phyloP scores from a whole-genome alignment of 106 monocot genomes.

The Acanthochlamys bracteata region DNA sequence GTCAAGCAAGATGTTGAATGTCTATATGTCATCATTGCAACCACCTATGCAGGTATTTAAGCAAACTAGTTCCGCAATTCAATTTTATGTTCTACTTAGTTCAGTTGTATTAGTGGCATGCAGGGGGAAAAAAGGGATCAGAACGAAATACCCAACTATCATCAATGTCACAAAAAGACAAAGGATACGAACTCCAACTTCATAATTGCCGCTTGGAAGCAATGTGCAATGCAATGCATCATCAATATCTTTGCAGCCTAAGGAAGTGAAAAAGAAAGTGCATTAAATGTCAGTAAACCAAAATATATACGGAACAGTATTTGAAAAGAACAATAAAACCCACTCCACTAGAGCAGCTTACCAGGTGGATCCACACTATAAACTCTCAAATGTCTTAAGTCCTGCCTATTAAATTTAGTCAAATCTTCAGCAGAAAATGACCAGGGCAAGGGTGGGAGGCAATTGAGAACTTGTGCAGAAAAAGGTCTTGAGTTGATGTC shows the following conservation, averaged over 20 bases:
- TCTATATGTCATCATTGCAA: no score
- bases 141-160: not conserved
- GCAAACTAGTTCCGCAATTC: no score
- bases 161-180: not conserved
- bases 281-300: not conserved
- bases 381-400: constrained; percentile 77
- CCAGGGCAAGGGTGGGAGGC: constrained; percentile 94
- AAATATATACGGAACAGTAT: not conserved
- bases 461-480: constrained; percentile 92
- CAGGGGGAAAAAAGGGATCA: not conserved
- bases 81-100: no score
- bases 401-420: constrained; percentile 66
- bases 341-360: constrained; percentile 14
- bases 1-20: not conserved
- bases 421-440: constrained; percentile 70
- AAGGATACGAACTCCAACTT: constrained; percentile 99
- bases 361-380: constrained; percentile 99
- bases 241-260: constrained; percentile 99
- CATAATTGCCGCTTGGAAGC: constrained; percentile 88
- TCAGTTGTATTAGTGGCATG: no score
- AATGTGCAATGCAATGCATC: constrained; percentile 90
- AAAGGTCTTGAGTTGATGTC: constrained; percentile 97
- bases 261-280: constrained; percentile 5
- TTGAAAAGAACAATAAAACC: constrained; percentile 1
- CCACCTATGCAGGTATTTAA: no score